These are phyloP conservation scores for Pseudocercospora fuligena DNA, from an alignment of 2,329 filamentous ascomycete species.

Conservation along the genomic window DNA sequence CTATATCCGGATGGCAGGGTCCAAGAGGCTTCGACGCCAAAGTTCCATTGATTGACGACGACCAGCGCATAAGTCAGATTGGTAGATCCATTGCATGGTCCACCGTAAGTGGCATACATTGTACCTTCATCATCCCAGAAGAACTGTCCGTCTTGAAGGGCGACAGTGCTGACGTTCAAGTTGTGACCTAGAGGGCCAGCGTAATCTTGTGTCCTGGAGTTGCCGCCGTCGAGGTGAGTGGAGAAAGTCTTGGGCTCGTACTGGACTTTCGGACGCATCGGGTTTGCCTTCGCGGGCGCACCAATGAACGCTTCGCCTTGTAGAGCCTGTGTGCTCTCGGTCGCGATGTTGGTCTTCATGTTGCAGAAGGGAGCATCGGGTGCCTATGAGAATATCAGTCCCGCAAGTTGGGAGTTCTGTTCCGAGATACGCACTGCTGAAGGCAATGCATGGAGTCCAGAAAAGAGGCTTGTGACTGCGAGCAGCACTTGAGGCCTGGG, in stretches of 20 bases:
- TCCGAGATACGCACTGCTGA: constrained; percentile 4
- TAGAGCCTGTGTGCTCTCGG: not conserved
- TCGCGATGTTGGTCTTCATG: not conserved
- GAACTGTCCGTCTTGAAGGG: not conserved
- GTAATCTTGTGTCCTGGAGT: not conserved
- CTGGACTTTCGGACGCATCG: not conserved
- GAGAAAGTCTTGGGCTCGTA: not conserved
- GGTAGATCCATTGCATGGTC: constrained; percentile 8
- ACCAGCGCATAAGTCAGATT: not conserved
- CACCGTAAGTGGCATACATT: not conserved
- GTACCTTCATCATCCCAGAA: not conserved
- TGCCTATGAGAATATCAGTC: not conserved
- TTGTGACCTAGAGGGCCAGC: constrained; percentile 1
- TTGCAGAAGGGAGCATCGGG: not conserved
- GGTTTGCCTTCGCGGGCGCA: not conserved
- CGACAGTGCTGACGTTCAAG: not conserved
- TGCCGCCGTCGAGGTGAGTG: not conserved
- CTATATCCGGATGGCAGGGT: not conserved
- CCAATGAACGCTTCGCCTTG: constrained; percentile 6
- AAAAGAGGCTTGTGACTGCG: not conserved
- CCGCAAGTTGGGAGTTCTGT: not conserved
- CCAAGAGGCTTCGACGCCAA: not conserved
- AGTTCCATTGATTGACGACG: constrained; percentile 1
- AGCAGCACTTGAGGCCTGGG: not conserved
- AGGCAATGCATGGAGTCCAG: not conserved